phyloP scores from a whole-genome alignment of 169 alveolate genomes.

The Cyclospora cayetanensis region DNA sequence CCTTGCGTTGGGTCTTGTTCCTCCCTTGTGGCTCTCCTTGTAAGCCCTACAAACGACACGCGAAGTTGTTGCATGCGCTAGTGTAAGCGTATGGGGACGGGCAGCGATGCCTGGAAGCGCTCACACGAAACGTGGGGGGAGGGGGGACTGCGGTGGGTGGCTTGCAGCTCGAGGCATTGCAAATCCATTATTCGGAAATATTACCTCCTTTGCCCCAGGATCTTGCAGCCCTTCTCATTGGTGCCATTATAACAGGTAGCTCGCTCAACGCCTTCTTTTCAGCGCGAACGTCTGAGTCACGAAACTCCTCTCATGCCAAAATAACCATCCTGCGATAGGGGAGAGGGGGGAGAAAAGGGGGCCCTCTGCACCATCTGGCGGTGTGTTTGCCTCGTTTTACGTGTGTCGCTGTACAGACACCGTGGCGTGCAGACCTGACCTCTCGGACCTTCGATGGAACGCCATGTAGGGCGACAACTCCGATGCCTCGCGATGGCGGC shows the following conservation, averaged over 20 bases:
- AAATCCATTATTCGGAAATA: not conserved
- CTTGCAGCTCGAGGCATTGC: not conserved
- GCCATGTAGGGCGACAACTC: not conserved
- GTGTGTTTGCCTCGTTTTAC: not conserved
- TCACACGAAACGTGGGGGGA: not conserved
- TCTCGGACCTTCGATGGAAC: not conserved
- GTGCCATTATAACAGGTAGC: not conserved
- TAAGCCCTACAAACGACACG: not conserved
- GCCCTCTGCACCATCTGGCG: too few species aligned
- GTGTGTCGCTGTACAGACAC: not conserved
- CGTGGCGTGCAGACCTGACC: not conserved
- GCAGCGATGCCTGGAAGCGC: not conserved
- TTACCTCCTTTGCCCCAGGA: not conserved
- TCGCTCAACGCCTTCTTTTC: too few species aligned
- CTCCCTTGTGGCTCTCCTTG: not conserved
- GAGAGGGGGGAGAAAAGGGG: too few species aligned
- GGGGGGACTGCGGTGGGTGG: too few species aligned
- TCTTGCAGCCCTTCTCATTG: not conserved
- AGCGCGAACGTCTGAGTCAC: too few species aligned
- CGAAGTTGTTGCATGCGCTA: too few species aligned
- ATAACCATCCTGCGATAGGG: too few species aligned
- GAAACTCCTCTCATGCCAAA: too few species aligned
- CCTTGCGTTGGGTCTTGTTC: not conserved
- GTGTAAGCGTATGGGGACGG: not conserved
- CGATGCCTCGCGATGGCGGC: too few species aligned